Conservation (phyloP, 495 filamentous ascomycete genomes). For the Penicillium angulare region DNA sequence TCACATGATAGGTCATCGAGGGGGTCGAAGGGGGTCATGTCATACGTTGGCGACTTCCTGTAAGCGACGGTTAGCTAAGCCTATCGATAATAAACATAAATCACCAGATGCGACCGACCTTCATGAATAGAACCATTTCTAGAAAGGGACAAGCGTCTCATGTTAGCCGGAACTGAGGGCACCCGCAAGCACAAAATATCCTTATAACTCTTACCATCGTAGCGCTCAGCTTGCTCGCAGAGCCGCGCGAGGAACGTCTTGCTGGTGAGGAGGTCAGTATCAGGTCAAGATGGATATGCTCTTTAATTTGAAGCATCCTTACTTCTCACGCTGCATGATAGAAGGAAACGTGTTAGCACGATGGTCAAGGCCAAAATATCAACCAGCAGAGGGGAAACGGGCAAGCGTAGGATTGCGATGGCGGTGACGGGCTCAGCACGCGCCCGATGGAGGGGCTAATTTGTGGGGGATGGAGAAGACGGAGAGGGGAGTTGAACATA, state of each 20-base stretch:
- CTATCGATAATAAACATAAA: constrained; percentile 14
- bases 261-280: constrained; percentile 58
- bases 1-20: too few species aligned
- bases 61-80: constrained; percentile 35
- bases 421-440: constrained; percentile 30
- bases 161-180: constrained; percentile 20
- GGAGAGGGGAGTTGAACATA: constrained; percentile 38
- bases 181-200: too few species aligned
- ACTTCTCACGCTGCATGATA: constrained; percentile 79
- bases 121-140: constrained; percentile 99
- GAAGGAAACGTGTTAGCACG: constrained; percentile 24
- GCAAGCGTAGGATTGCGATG: constrained; percentile 30
- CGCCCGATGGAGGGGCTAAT: constrained; percentile 35
- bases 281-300: constrained; percentile 14
- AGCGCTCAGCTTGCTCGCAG: constrained; percentile 99
- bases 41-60: constrained; percentile 96
- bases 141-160: constrained; percentile 12
- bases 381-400: constrained; percentile 6
- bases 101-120: constrained; percentile 62
- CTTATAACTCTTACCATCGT: constrained; percentile 75
- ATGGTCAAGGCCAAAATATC: constrained; percentile 7
- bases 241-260: constrained; percentile 99
- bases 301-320: constrained; percentile 30
- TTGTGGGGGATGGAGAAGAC: constrained; percentile 13
- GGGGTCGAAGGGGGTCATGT: constrained; percentile 8